phyloP scores from a whole-genome alignment of 225 moss, liverwort and hornwort genomes.

The Takakia lepidozioides region DNA sequence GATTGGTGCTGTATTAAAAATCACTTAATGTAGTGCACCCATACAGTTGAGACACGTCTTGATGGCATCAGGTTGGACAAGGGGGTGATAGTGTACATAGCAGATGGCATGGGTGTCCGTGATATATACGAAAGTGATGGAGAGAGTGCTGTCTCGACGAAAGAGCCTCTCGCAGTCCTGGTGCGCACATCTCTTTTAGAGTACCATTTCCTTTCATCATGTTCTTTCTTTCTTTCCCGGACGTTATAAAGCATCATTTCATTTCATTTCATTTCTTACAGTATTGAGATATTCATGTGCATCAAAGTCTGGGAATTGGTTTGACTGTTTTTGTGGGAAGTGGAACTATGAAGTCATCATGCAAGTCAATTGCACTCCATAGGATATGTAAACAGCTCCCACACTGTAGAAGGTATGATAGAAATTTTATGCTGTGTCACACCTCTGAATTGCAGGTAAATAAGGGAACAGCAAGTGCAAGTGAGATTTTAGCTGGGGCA shows the following conservation, averaged over 20 bases:
- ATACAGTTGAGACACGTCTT: too few species aligned
- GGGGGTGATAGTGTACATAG: slow-evolving; percentile 96
- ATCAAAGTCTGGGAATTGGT: too few species aligned
- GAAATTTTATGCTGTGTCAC: too few species aligned
- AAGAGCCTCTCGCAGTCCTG: slow-evolving; percentile 86
- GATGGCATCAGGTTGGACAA: slow-evolving; percentile 96
- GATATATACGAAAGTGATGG: slow-evolving; percentile 98
- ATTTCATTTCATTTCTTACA: background rate
- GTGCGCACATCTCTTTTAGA: slow-evolving; percentile 21
- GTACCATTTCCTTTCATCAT: background rate
- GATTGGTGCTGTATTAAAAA: too few species aligned
- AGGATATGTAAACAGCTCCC: too few species aligned
- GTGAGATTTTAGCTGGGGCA: slow-evolving; percentile 97
- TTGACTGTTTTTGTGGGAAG: background rate
- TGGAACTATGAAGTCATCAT: too few species aligned
- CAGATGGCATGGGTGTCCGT: slow-evolving; percentile 91
- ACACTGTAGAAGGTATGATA: too few species aligned
- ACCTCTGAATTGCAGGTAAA: slow-evolving; percentile 93
- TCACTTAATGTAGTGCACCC: too few species aligned
- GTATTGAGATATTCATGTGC: background rate
- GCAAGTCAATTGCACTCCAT: too few species aligned
- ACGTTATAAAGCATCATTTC: too few species aligned
- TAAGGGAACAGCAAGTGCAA: slow-evolving; percentile 98
- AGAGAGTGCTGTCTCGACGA: slow-evolving; percentile 69
- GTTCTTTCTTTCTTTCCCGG: background rate